Evolutionary conservation across 2,329 filamentous ascomycete genomes (phyloP), one percentile per base, ranked within the genome.

Genomic region (Cladobotryum mycophilum): DNA sequence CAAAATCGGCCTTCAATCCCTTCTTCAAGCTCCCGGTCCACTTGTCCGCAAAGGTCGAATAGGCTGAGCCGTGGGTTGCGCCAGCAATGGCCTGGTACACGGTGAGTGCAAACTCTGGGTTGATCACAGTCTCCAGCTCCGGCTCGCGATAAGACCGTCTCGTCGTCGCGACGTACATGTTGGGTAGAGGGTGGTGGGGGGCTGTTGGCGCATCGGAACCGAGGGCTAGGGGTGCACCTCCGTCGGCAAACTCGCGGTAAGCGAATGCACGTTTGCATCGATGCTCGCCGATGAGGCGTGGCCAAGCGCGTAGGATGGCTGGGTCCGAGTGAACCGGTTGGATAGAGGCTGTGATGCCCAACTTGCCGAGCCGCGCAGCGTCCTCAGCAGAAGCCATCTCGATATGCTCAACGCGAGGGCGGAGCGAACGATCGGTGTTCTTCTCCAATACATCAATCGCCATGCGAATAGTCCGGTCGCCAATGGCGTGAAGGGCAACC

Each of bases 381-480:
- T 85, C 82, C 50, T 71, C 68, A 0, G 71, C 69, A 0, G 72
- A 73, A 0, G 81, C 71, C 30, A 86, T 70, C 61, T 86, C 82
- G 3, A 86, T 67, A 59, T 86, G 82, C 64, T 86, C 82, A 56
- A 86, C 81, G 14, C 82, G 74, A 46, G 83, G 82, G 2, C 82
- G 73, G 7, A 74, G 72, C 1, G 68, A 70, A 0, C 73, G 70
- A 53, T 65, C 67, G 0, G 66, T 70, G 45, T 66, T 69, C 52
- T 58, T 64, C 17, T 66, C 76, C 14, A 86, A 70, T 0, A 73
- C 73, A 55, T 85, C 76, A 52, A 85, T 73, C 7, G 80, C 81
- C 54, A 76, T 77, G 37, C 66, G 69, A 25, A 84, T 70, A 1
- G 82, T 80, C 15, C 69, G 68, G 58, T 86, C 81, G 38, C 82